phyloP scores from a whole-genome alignment of 2,329 filamentous ascomycete species.

The Alternaria arbusti region DNA sequence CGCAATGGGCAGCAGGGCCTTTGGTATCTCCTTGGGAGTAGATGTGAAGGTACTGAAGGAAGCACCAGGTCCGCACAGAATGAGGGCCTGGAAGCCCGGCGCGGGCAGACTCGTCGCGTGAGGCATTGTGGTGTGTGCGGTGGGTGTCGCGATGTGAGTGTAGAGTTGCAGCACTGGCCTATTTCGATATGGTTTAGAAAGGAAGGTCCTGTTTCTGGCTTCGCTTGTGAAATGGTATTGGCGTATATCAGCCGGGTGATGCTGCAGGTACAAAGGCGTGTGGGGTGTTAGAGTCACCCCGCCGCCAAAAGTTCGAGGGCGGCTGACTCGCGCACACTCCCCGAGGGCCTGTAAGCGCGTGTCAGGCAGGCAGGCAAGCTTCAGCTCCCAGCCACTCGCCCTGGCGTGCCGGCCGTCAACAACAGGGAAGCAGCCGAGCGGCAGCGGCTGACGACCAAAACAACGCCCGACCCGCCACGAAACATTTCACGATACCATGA shows the following conservation, averaged over 20 bases:
- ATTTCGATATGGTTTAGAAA: not conserved
- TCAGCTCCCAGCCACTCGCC: not conserved
- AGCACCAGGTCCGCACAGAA: slow-evolving; percentile 81
- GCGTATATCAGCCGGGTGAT: not conserved
- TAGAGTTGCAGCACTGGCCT: not conserved
- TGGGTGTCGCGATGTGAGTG: too few species aligned
- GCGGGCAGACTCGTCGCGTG: slow-evolving; percentile 74
- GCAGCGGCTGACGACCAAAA: slow-evolving; percentile 6
- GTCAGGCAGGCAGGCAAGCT: slow-evolving; percentile 6
- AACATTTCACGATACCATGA: slow-evolving; percentile 18
- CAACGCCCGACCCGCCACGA: slow-evolving; percentile 11
- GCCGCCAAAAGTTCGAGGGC: slow-evolving; percentile 15
- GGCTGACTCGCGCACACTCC: slow-evolving; percentile 18
- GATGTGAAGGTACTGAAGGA: slow-evolving; percentile 84
- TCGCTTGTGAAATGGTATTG: not conserved
- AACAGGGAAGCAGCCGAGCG: slow-evolving; percentile 11
- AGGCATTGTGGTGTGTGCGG: slow-evolving; percentile 64
- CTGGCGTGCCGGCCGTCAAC: slow-evolving; percentile 10
- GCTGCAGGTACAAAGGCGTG: slow-evolving; percentile 18
- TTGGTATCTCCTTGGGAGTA: slow-evolving; percentile 79
- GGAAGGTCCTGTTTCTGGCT: not conserved
- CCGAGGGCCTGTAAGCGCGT: slow-evolving; percentile 10
- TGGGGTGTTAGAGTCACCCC: slow-evolving; percentile 27
- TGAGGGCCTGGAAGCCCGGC: slow-evolving; percentile 80
- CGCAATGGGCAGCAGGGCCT: slow-evolving; percentile 81